Conservation (phyloP, 495 filamentous ascomycete genomes). For the Xylaria grammica region DNA sequence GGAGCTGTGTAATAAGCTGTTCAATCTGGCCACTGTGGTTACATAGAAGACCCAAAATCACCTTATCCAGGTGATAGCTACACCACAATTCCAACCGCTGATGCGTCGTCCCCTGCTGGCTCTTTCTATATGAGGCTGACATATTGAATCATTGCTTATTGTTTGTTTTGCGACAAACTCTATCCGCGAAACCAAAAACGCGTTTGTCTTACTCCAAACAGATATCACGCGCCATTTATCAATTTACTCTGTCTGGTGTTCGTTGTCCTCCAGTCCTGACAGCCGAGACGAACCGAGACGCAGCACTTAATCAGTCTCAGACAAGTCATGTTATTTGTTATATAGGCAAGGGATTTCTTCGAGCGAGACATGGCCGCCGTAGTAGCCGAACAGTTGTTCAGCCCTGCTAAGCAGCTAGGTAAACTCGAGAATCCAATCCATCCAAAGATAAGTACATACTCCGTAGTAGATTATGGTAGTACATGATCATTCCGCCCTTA, state of each 20-base stretch:
- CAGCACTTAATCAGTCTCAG: neutral
- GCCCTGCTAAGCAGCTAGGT: neutral
- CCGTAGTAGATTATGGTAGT: too few relatives aligned
- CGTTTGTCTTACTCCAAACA: neutral
- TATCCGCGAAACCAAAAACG: neutral
- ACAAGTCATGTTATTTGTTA: constrained; percentile 6
- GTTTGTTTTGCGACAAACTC: neutral
- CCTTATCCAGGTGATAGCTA: neutral
- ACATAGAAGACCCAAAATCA: neutral
- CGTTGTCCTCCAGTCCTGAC: neutral
- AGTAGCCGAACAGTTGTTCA: neutral
- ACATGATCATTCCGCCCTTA: neutral
- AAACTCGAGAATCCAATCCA: neutral
- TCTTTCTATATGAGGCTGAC: constrained; percentile 5
- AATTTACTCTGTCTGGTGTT: neutral
- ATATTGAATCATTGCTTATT: neutral
- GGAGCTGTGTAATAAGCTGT: neutral
- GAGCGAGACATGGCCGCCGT: neutral
- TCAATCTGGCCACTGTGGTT: neutral
- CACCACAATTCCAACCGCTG: neutral
- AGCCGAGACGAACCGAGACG: neutral
- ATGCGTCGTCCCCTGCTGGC: neutral
- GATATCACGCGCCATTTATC: constrained; percentile 3
- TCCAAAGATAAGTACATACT: neutral
- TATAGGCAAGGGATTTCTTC: constrained; percentile 3